These are phyloP conservation scores for Gypsophila paniculata DNA, from an alignment of 179 eudicot species.

Conservation along the genomic window DNA sequence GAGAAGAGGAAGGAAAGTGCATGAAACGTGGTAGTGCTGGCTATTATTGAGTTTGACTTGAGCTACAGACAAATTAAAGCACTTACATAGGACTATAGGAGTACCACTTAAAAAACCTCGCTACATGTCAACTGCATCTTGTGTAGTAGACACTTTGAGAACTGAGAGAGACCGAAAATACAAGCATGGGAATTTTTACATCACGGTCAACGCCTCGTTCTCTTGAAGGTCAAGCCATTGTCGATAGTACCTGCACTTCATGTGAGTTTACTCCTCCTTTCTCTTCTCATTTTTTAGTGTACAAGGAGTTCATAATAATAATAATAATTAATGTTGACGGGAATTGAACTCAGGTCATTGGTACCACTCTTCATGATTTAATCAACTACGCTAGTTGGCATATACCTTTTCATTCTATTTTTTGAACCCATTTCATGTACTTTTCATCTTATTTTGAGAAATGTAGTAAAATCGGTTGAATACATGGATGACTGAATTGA, in stretches of 20 bases:
- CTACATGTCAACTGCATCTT: background rate
- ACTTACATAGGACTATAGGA: no score
- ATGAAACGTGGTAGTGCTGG: slow-evolving; percentile 12
- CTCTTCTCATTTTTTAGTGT: background rate
- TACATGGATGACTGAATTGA: no score
- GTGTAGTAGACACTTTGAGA: background rate
- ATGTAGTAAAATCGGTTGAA: no score
- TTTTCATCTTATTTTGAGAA: no score
- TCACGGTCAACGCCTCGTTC: background rate
- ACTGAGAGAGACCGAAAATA: background rate
- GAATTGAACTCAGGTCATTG: no score
- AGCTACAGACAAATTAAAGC: background rate
- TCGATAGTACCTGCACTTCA: background rate
- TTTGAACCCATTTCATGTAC: no score
- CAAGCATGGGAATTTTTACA: slow-evolving; percentile 16
- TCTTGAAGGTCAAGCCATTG: background rate
- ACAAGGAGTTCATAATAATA: no score
- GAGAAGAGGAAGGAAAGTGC: background rate
- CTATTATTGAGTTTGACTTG: slow-evolving; percentile 6
- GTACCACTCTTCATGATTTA: no score
- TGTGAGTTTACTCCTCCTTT: slow-evolving; percentile 6
- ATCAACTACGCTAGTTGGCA: no score
- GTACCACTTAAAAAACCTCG: no score
- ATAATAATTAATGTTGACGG: no score
- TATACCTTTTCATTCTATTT: no score